These are phyloP conservation scores for Arctium lappa DNA, from an alignment of 129 eudicot genomes.

Conservation along the genomic window DNA sequence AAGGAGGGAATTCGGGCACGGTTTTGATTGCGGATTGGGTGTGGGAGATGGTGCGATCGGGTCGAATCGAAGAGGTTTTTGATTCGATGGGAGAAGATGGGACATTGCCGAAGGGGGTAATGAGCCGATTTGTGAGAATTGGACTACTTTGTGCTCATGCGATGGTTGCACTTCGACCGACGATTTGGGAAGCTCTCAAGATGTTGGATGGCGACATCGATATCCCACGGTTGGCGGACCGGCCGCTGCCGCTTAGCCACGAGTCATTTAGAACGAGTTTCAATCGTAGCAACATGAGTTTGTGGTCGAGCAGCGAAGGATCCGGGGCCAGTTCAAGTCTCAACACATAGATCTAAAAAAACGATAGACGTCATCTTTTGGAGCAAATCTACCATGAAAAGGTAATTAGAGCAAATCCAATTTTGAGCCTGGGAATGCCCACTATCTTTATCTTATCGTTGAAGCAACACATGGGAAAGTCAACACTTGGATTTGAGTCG, in stretches of 20 bases:
- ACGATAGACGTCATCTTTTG: too few species aligned
- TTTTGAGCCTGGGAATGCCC: too few species aligned
- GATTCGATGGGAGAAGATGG: conserved; percentile 50
- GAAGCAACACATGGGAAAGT: too few species aligned
- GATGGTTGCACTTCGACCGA: conserved; percentile 80
- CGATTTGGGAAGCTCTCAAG: conserved; percentile 67
- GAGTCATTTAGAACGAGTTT: conserved; percentile 42
- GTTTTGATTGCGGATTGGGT: conserved; percentile 75
- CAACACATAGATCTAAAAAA: neutral
- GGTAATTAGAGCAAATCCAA: too few species aligned
- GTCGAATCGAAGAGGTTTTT: conserved; percentile 35
- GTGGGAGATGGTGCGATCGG: conserved; percentile 56
- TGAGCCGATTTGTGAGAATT: conserved; percentile 63
- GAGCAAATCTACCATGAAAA: too few species aligned
- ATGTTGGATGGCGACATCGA: conserved; percentile 90
- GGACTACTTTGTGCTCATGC: conserved; percentile 81
- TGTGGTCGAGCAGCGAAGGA: conserved; percentile 36
- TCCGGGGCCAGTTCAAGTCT: conserved; percentile 19
- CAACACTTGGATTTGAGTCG: too few species aligned
- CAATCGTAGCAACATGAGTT: conserved; percentile 12
- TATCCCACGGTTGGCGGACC: conserved; percentile 53
- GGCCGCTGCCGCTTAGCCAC: conserved; percentile 63
- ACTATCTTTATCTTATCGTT: too few species aligned
- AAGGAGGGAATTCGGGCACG: conserved; percentile 25
- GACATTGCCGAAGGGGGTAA: conserved; percentile 46